Evolutionary conservation across 1,139 yeast species (phyloP), one percentile per base, ranked within the genome.

Genomic region (Martiniozyma asiatica): DNA sequence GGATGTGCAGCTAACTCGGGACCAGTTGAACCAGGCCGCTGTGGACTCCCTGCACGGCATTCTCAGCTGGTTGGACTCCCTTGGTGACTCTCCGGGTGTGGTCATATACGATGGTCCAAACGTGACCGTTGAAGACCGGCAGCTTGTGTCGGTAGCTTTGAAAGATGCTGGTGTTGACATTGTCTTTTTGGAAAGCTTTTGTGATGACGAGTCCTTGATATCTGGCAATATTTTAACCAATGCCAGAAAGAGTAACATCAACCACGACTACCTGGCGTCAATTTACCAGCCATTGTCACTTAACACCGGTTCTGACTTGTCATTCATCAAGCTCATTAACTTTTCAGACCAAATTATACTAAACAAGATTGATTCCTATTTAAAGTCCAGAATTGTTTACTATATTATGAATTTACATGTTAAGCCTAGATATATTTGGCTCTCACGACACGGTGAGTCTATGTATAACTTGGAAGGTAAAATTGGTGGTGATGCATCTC

Each of bases 371-470:
- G 87, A 82, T 52, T 74, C 89, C 21, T 89, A 89, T 50, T 63
- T 89, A 47, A 94, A 89, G 54, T 77, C 93, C 38, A 71, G 97
- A 42, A 87, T 89, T 40, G 97, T 87, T 14, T 89, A 87, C 56
- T 89, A 85, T 51, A 84, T 89, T 28, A 87, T 89, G 95, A 89
- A 89, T 48, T 62, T 89, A 44, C 96, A 87, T 55, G 82, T 85
- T 42, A 82, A 82, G 51, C 94, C 95, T 20, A 68, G 97, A 43
- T 69, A 78, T 40, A 85, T 89, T 39, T 89, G 94, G 87, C 64
- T 89, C 33, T 81, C 94, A 29, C 70, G 98, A 44, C 98, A 89
- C 47, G 98, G 98, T 20, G 98, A 89, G 58, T 79, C 94, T 2
- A 77, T 75, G 51, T 89, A 77, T 59, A 89, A 89, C 53, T 65